Evolutionary conservation across 306 rosid genomes (phyloP).

Genomic region (Corylus americana): DNA sequence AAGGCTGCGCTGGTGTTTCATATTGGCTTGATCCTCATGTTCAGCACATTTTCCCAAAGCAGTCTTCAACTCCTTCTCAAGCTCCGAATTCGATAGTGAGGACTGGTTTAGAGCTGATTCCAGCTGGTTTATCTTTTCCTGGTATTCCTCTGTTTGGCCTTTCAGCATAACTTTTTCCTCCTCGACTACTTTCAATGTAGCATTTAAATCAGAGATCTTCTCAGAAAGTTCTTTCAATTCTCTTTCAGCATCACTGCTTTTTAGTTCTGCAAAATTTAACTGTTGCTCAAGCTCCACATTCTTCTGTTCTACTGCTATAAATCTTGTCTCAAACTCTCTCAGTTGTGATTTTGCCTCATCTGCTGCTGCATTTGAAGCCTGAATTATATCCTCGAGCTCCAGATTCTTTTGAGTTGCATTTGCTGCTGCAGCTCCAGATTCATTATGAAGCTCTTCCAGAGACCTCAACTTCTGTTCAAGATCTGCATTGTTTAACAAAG

Average conservation of each 20-base stretch:
- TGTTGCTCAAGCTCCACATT: constrained; percentile 83
- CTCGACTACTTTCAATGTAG: constrained; percentile 48
- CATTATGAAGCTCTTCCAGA: constrained; percentile 65
- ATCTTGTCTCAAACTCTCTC: constrained; percentile 63
- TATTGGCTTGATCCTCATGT: constrained; percentile 74
- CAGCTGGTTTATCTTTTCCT: constrained; percentile 60
- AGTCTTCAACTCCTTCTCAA: constrained; percentile 74
- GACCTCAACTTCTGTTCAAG: constrained; percentile 78
- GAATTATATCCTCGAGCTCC: constrained; percentile 69
- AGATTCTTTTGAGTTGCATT: constrained; percentile 63
- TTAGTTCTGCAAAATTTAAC: constrained; percentile 53
- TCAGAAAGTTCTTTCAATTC: constrained; percentile 59
- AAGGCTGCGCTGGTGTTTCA: constrained; percentile 64
- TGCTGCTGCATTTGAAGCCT: constrained; percentile 53
- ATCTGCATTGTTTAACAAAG: constrained; percentile 67
- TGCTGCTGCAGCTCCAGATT: constrained; percentile 62
- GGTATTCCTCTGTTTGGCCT: constrained; percentile 51
- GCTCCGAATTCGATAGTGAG: constrained; percentile 44
- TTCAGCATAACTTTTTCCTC: constrained; percentile 62
- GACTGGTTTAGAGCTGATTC: constrained; percentile 66
- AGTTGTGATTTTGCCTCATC: constrained; percentile 74
- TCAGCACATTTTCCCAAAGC: constrained; percentile 55
- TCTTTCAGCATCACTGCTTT: constrained; percentile 59
- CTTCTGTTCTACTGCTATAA: constrained; percentile 61
- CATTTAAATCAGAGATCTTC: constrained; percentile 57